Evolutionary conservation across 2,329 filamentous ascomycete species (phyloP).

Genomic region (Clarireedia paspali): DNA sequence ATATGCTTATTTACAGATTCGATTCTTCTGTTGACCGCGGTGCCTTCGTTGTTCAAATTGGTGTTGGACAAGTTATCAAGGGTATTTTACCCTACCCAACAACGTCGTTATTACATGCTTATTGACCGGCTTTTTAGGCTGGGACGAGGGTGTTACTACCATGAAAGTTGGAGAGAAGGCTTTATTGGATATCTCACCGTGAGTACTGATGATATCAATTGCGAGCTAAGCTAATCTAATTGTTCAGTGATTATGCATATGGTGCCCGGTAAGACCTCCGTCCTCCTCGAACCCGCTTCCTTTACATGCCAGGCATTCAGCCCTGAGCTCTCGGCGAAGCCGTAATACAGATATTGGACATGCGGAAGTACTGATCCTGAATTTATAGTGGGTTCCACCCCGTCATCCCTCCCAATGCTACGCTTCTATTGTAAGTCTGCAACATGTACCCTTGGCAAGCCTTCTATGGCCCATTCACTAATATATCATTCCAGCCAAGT

Average conservation of each 20-base stretch:
- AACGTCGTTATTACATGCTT: not conserved
- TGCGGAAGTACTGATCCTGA: conserved; percentile 10
- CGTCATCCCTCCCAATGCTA: conserved; percentile 63
- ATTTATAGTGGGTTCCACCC: conserved; percentile 59
- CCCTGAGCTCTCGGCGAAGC: not conserved
- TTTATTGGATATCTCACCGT: conserved; percentile 73
- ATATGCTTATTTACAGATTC: conserved; percentile 52
- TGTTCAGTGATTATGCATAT: conserved; percentile 54
- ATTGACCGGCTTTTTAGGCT: conserved; percentile 43
- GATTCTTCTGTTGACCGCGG: conserved; percentile 75
- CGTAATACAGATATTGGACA: conserved; percentile 1
- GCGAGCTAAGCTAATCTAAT: conserved; percentile 15
- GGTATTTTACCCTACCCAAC: conserved; percentile 44
- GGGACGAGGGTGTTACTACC: conserved; percentile 74
- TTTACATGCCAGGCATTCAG: not conserved
- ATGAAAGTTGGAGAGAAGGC: conserved; percentile 93
- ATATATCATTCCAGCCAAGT: conserved; percentile 48
- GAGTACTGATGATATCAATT: conserved; percentile 27
- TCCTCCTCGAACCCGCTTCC: not conserved
- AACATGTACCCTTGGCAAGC: not conserved
- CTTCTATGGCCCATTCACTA: conserved; percentile 9
- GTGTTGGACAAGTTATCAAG: conserved; percentile 76
- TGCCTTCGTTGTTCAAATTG: conserved; percentile 71
- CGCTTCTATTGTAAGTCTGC: conserved; percentile 70
- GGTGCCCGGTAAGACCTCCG: conserved; percentile 45